A percentile compares a stretch with the other conserved stretches of the same genome.
Conservation (phyloP, 148 eudicot species). For the Camellia japonica region DNA sequence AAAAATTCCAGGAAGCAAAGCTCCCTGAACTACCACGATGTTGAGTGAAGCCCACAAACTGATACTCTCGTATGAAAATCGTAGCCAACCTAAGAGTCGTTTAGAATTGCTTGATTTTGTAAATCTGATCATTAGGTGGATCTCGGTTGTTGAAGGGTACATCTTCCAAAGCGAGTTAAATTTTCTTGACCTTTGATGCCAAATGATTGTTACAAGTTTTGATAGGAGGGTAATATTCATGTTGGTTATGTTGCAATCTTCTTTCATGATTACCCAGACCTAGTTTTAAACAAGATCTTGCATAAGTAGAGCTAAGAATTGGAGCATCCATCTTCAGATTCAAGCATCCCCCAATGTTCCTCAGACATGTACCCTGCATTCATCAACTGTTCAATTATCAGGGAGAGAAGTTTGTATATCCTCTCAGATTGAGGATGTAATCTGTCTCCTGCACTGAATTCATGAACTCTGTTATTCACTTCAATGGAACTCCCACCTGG, state of each 20-base stretch:
- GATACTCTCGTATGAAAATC: neutral
- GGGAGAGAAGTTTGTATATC: conserved; percentile 32
- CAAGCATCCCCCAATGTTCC: conserved; percentile 10
- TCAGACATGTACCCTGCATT: conserved; percentile 11
- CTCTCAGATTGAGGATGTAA: conserved; percentile 35
- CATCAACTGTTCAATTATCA: conserved; percentile 28
- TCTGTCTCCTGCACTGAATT: conserved; percentile 34
- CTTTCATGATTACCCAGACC: neutral
- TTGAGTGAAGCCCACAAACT: neutral
- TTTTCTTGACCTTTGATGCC: neutral
- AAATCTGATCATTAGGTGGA: neutral
- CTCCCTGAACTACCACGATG: neutral
- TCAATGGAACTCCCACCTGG: conserved; percentile 53
- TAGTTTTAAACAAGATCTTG: conserved; percentile 4
- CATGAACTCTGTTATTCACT: conserved; percentile 31
- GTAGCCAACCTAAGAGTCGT: neutral
- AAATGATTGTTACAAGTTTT: neutral
- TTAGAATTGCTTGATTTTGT: neutral
- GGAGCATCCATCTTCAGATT: conserved; percentile 9
- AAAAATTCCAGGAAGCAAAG: neutral
- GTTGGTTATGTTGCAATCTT: neutral
- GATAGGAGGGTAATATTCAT: too few species aligned
- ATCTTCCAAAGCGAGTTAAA: neutral
- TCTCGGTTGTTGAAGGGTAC: neutral
- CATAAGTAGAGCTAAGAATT: neutral